These are phyloP conservation scores for Termitomyces titanicus DNA, from an alignment of 768 basidiomycete genomes.

Conservation along the genomic window DNA sequence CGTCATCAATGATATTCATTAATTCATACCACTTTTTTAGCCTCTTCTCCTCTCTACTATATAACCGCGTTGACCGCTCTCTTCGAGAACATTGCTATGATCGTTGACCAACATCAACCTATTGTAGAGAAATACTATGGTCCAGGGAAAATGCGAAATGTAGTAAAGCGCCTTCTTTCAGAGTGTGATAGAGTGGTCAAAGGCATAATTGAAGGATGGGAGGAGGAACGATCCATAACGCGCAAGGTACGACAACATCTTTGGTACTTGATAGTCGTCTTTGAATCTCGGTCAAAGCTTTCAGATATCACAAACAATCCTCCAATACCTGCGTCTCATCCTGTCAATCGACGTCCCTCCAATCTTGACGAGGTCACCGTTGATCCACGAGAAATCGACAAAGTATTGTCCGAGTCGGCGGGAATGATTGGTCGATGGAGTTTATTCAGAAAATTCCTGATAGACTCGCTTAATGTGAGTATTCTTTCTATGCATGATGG, in stretches of 20 bases:
- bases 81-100: conserved; percentile 93
- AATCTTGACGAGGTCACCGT: conserved; percentile 50
- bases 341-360: conserved; percentile 25
- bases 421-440: conserved; percentile 92
- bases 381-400: conserved; percentile 91
- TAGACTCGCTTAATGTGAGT: conserved; percentile 65
- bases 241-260: conserved; percentile 53
- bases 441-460: conserved; percentile 83
- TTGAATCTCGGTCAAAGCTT: conserved; percentile 30
- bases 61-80: conserved; percentile 86
- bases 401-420: conserved; percentile 80
- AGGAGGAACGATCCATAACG: conserved; percentile 82
- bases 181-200: conserved; percentile 87
- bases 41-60: conserved; percentile 90
- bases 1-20: not conserved
- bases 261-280: not conserved
- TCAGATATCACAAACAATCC: conserved; percentile 43
- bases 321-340: conserved; percentile 27
- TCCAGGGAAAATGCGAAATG: conserved; percentile 75
- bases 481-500: not conserved
- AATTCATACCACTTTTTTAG: conserved; percentile 36
- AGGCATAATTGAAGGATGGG: conserved; percentile 78
- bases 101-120: conserved; percentile 96
- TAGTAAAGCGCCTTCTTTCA: conserved; percentile 69
- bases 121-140: conserved; percentile 99